Evolutionary conservation across 345 rosid species (phyloP).

Genomic region (Acer saccharum): DNA sequence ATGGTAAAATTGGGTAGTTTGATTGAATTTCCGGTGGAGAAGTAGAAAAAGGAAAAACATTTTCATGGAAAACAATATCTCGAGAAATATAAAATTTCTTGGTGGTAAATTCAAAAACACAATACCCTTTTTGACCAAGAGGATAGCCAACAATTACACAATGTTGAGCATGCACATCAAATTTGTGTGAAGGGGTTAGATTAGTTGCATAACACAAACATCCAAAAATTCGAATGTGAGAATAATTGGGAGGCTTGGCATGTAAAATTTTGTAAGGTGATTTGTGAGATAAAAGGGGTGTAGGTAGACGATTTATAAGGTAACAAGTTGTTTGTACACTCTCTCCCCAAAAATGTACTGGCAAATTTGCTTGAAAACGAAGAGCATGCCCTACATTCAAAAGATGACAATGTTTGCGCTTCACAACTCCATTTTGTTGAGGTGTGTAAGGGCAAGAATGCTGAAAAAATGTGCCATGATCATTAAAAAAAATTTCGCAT

Average conservation of each 20-base stretch:
- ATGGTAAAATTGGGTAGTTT: not conserved
- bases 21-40: not conserved
- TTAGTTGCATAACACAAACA: not conserved
- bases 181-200: not conserved
- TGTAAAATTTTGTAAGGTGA: not conserved
- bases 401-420: slow-evolving; percentile 10
- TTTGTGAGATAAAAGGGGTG: not conserved
- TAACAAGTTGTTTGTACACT: not conserved
- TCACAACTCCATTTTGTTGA: not conserved
- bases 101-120: not conserved
- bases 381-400: not conserved
- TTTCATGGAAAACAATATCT: not conserved
- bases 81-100: not conserved
- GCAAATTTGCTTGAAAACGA: not conserved
- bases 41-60: not conserved
- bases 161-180: not conserved
- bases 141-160: slow-evolving; percentile 7
- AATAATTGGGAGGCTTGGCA: not conserved
- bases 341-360: not conserved
- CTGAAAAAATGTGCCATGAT: not conserved
- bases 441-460: slow-evolving; percentile 15
- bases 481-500: not conserved
- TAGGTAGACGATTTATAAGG: not conserved
- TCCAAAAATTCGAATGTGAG: not conserved
- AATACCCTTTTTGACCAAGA: slow-evolving; percentile 6